Base-by-base conservation (phyloP, 495 filamentous ascomycete species). In the Chlorociboria aeruginascens region DNA sequence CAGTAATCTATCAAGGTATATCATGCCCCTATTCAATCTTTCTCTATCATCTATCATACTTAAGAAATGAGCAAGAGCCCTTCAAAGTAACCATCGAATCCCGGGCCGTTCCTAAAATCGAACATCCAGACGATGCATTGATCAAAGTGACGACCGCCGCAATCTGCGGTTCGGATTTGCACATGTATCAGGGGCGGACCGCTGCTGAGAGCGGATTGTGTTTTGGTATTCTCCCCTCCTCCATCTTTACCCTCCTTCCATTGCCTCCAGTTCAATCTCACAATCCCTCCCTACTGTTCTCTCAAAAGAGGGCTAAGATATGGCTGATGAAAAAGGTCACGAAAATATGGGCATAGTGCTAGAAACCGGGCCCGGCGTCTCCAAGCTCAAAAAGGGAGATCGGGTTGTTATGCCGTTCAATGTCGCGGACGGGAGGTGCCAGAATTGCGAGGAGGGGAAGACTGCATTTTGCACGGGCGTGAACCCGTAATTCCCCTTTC, bases 351-450 rank as follows among this genome's bases (percentile, higher is more conserved):
- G 74, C 8, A 70, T 75, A 31, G 65, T 54, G 7, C 31, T 66
- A 6, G 65, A 72, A 37, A 52, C 69, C 1, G 71, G 74, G 1
- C 46, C 63, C 2, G 72, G 68, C 6, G 70, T 76, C 7, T 70
- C 71, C 33, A 55, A 69, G 12, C 52, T 73, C 50, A 67, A 72
- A 49, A 70, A 70, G 46, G 71, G 72, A 0, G 69, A 76, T 50
- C 64, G 73, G n/a, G 70, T 76, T 1, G 74, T 79, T 0, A 66
- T 79, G 58, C 73, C 75, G 0, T 78, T 77, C 60, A 76, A 79
- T 45, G 74, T 77, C 6, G 73, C 71, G 0, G 74, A 79, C 53
- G 74, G 75, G 2, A 67, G 74, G 10, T 79, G 72, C 58, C 61
- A 64, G 9, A 79, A 79, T 52, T 78, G 76, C 45, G 74, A 77